Evolutionary conservation across 2,329 filamentous ascomycete species (phyloP).

Genomic region (Apiospora hydei): DNA sequence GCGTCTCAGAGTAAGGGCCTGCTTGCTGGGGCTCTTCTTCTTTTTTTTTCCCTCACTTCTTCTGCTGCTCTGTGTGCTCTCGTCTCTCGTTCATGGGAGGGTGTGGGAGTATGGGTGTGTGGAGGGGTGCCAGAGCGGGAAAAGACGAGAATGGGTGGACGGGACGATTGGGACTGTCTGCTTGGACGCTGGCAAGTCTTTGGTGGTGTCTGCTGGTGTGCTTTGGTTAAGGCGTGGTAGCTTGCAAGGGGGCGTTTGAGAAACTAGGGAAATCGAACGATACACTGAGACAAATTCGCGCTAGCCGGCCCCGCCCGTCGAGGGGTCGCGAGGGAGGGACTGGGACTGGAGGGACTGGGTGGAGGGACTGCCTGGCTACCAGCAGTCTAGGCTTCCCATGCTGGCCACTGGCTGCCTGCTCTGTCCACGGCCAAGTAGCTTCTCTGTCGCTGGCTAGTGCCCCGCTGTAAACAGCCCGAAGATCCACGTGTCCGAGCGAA

Average conservation of each 20-base stretch:
- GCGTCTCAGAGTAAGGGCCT: constrained; percentile 2
- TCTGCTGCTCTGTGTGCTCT: not conserved
- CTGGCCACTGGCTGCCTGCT: not conserved
- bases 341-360: too few relatives aligned
- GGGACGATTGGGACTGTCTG: constrained; percentile 3
- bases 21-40: not conserved
- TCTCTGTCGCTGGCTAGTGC: constrained; percentile 1
- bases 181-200: not conserved
- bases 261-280: constrained; percentile 23
- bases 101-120: not conserved
- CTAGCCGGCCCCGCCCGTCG: constrained; percentile 17
- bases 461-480: constrained; percentile 14
- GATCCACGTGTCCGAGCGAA: constrained; percentile 7
- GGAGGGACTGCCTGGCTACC: not conserved
- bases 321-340: not conserved
- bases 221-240: constrained; percentile 3
- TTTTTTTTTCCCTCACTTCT: not conserved
- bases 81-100: not conserved
- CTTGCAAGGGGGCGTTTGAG: constrained; percentile 1
- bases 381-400: not conserved
- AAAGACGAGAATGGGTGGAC: constrained; percentile 1
- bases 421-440: not conserved
- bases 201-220: constrained; percentile 6
- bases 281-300: constrained; percentile 21
- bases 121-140: constrained; percentile 1